Percentiles rank a stretch among this genome's conserved stretches.
These are phyloP conservation scores for Gomphus bonarii DNA, from an alignment of 1,284 basidiomycete species.

Conservation along the genomic window DNA sequence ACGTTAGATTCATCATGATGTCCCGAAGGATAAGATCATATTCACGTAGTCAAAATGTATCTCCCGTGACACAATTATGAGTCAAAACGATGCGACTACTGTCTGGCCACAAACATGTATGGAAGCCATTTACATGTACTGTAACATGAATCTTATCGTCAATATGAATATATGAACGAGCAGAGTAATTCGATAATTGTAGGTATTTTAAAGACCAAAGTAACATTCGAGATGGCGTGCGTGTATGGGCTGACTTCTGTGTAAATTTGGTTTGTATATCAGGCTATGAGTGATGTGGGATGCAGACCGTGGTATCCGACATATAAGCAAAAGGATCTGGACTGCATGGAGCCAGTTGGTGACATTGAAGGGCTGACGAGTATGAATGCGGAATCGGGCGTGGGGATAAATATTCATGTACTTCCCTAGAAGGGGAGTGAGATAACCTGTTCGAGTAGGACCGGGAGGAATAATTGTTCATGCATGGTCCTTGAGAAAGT, in stretches of 20 bases:
- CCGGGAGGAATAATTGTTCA: neutral
- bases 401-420: neutral
- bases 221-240: too few relatives aligned
- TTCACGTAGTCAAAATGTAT: too few relatives aligned
- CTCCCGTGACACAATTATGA: too few relatives aligned
- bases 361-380: neutral
- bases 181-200: too few relatives aligned
- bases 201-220: neutral
- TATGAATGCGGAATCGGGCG: neutral
- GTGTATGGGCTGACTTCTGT: neutral
- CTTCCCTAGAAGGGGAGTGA: neutral
- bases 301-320: neutral
- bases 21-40: conserved; percentile 18
- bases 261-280: neutral
- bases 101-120: too few relatives aligned
- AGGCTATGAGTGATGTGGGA: neutral
- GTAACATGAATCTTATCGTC: too few relatives aligned
- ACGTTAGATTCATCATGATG: conserved; percentile 19
- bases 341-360: neutral
- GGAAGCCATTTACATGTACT: too few relatives aligned
- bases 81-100: too few relatives aligned
- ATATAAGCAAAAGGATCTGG: neutral
- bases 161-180: too few relatives aligned
- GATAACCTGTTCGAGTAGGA: neutral
- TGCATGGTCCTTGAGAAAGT: neutral